phyloP scores from a whole-genome alignment of 1,139 yeast species.

The Debaryomycetaceae sp. region DNA sequence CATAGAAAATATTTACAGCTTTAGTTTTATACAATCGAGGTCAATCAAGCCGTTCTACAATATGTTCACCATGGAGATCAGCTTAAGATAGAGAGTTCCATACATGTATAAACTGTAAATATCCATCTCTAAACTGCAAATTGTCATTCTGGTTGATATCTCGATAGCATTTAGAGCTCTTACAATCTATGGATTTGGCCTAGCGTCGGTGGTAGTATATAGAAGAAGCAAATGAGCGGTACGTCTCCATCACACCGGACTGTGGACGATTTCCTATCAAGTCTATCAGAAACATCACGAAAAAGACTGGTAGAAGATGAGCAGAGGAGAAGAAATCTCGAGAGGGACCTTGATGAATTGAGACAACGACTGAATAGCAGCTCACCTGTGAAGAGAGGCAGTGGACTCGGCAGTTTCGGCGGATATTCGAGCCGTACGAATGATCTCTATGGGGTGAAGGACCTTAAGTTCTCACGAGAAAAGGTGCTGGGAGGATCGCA shows the following conservation, averaged over 20 bases:
- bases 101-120: not conserved
- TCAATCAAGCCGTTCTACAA: too few relatives aligned
- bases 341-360: slow-evolving; percentile 28
- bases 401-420: not conserved
- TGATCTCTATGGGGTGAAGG: not conserved
- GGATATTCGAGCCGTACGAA: not conserved
- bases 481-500: not conserved
- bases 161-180: not conserved
- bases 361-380: slow-evolving; percentile 22
- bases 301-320: slow-evolving; percentile 29
- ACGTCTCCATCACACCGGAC: slow-evolving; percentile 26
- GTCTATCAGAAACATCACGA: slow-evolving; percentile 31
- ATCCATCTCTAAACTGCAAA: not conserved
- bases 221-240: slow-evolving; percentile 11
- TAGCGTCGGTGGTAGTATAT: not conserved
- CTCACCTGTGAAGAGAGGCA: slow-evolving; percentile 17
- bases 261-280: slow-evolving; percentile 34
- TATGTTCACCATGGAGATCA: too few relatives aligned
- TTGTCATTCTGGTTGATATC: not conserved
- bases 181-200: not conserved
- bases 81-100: too few relatives aligned
- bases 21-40: too few relatives aligned
- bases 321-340: slow-evolving; percentile 29
- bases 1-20: not conserved
- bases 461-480: not conserved